phyloP scores from a whole-genome alignment of 2,329 filamentous ascomycete genomes.

The Scedosporium boydii region DNA sequence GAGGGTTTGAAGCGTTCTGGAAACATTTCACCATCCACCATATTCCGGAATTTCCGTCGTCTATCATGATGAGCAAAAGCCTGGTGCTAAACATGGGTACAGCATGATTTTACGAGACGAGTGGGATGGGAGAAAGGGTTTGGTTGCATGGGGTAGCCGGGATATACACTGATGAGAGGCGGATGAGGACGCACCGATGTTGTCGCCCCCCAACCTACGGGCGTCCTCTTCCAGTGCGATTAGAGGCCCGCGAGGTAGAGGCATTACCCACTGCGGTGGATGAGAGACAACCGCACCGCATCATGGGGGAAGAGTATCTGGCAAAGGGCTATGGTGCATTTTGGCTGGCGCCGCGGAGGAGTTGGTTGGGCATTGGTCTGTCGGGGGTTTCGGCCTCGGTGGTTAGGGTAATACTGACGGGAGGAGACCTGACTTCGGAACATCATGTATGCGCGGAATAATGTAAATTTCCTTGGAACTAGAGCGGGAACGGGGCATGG shows the following conservation, averaged over 20 bases:
- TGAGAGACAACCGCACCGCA: no score
- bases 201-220: no score
- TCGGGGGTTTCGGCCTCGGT: background rate
- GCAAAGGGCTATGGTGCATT: background rate
- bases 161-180: no score
- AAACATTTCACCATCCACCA: background rate
- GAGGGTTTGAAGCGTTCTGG: background rate
- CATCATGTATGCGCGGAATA: background rate
- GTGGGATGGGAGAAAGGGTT: background rate
- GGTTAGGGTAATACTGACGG: background rate
- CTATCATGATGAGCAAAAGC: background rate
- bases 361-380: background rate
- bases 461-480: background rate
- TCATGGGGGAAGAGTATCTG: background rate
- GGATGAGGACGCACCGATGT: no score
- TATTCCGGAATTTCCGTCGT: background rate
- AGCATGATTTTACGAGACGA: background rate
- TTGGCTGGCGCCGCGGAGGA: background rate
- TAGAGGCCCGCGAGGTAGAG: no score
- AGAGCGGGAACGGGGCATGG: background rate
- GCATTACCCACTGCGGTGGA: no score
- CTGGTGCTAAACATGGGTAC: background rate
- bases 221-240: background rate
- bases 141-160: background rate
- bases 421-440: background rate